A percentile compares a stretch with the other conserved stretches of the same genome.
Evolutionary conservation across 495 filamentous ascomycete genomes (phyloP).

Genomic region (Podospora pseudocomata): DNA sequence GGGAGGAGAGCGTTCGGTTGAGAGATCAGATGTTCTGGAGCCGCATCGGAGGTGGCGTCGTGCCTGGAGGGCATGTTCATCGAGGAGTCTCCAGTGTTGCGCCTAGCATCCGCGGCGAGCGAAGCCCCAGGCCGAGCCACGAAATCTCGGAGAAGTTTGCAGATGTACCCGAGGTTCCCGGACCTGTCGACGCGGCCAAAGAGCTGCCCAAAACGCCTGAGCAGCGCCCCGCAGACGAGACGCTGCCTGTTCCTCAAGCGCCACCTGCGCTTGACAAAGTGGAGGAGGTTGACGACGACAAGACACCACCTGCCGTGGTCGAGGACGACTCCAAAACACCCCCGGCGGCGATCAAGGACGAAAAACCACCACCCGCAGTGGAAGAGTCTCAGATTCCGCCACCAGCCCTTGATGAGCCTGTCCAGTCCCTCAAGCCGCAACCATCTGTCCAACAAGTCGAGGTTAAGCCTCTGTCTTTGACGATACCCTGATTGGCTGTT

Average conservation of each 20-base stretch:
- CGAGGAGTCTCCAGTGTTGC: slow-evolving; percentile 20
- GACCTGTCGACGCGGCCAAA: not conserved
- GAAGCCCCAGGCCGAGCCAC: slow-evolving; percentile 31
- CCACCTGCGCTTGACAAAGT: not conserved
- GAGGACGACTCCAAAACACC: not conserved
- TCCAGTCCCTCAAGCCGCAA: not conserved
- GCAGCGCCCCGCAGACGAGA: not conserved
- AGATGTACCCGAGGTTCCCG: not conserved
- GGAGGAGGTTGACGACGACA: not conserved
- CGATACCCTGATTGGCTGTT: slow-evolving; percentile 3
- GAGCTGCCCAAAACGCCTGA: slow-evolving; percentile 10
- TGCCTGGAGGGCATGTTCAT: slow-evolving; percentile 50
- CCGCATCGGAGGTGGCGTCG: slow-evolving; percentile 80
- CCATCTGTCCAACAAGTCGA: slow-evolving; percentile 1
- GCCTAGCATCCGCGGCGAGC: slow-evolving; percentile 26
- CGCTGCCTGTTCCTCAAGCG: not conserved
- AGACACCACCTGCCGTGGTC: not conserved
- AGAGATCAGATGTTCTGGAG: slow-evolving; percentile 97
- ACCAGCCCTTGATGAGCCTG: not conserved
- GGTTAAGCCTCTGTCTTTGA: slow-evolving; percentile 6
- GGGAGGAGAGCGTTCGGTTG: slow-evolving; percentile 87
- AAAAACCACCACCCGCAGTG: not conserved
- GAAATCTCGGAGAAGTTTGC: slow-evolving; percentile 13
- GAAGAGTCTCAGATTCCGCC: not conserved
- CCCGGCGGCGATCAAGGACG: not conserved